phyloP scores from a whole-genome alignment of 2,329 filamentous ascomycete genomes.

The Penicillium digitatum region DNA sequence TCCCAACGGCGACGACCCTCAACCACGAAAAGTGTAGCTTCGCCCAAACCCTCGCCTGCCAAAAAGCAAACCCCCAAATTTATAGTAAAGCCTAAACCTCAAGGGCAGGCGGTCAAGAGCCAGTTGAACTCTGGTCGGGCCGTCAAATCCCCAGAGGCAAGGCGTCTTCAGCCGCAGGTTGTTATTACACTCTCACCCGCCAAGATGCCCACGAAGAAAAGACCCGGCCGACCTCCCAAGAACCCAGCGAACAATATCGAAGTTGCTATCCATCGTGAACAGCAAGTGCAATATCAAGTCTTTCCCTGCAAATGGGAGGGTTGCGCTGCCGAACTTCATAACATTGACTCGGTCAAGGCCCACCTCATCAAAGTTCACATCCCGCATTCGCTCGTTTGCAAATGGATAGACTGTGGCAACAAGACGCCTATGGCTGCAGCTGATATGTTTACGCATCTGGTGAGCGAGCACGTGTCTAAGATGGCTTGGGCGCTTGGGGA shows the following conservation, averaged over 20 bases:
- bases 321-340: constrained; percentile 59
- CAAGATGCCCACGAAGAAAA: constrained; percentile 12
- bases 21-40: background rate
- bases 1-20: background rate
- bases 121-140: background rate
- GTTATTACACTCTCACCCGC: constrained; percentile 11
- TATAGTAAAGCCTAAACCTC: background rate
- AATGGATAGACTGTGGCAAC: constrained; percentile 25
- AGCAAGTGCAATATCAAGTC: constrained; percentile 32
- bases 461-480: constrained; percentile 50
- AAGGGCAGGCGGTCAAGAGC: background rate
- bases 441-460: constrained; percentile 51
- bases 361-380: constrained; percentile 57
- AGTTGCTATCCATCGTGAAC: constrained; percentile 17
- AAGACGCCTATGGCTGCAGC: constrained; percentile 24
- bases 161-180: constrained; percentile 7
- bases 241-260: constrained; percentile 16
- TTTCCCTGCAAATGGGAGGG: constrained; percentile 57
- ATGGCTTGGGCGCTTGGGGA: constrained; percentile 58
- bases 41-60: background rate
- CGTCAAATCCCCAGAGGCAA: background rate
- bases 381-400: constrained; percentile 27
- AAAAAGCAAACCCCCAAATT: background rate
- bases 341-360: constrained; percentile 56
- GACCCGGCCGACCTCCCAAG: constrained; percentile 20